A percentile compares a stretch with the other conserved stretches of the same genome.
Conservation (phyloP, 345 rosid genomes). For the Stellera chamaejasme region DNA sequence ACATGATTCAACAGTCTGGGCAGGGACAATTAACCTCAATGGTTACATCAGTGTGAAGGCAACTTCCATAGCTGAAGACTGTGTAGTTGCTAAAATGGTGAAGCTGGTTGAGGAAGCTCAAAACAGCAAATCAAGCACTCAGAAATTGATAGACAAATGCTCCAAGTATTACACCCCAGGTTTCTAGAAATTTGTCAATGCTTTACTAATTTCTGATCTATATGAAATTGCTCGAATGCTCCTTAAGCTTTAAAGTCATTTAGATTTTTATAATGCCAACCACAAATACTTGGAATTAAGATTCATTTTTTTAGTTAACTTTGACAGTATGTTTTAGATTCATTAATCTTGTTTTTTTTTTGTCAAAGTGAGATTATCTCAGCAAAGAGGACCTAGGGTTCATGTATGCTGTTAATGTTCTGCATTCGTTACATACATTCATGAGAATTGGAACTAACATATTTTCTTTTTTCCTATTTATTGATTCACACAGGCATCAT, state of each 20-base stretch:
- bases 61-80: constrained; percentile 65
- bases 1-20: constrained; percentile 57
- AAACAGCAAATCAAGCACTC: constrained; percentile 56
- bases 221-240: too few relatives aligned
- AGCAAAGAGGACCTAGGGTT: too few relatives aligned
- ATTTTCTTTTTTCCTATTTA: not conserved
- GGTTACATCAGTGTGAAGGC: constrained; percentile 67
- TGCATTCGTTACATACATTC: too few relatives aligned
- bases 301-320: too few relatives aligned
- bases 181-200: constrained; percentile 8
- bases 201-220: not conserved
- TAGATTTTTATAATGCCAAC: too few relatives aligned
- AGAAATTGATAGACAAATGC: constrained; percentile 55
- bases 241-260: not conserved
- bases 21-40: constrained; percentile 75
- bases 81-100: constrained; percentile 71
- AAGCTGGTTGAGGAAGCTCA: constrained; percentile 90
- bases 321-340: too few relatives aligned
- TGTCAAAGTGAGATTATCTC: too few relatives aligned
- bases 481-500: constrained; percentile 39
- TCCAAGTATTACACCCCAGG: constrained; percentile 80
- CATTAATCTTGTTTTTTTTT: too few relatives aligned
- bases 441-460: too few relatives aligned
- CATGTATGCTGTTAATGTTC: too few relatives aligned
- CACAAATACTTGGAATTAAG: too few relatives aligned